Conservation (phyloP, 805 yeast genomes). For the Lachancea mirantina region DNA sequence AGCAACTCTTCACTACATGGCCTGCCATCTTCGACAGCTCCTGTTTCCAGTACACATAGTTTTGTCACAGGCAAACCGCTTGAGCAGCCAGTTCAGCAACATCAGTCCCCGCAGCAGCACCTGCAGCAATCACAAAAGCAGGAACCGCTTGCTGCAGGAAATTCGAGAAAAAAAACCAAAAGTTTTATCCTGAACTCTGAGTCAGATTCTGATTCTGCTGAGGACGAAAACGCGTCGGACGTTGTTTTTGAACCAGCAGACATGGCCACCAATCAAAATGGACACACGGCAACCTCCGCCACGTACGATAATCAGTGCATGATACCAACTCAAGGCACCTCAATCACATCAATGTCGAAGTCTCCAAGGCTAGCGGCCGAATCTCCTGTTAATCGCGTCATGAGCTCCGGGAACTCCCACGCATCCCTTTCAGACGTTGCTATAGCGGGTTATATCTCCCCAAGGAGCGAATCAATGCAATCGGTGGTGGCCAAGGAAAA, state of each 20-base stretch:
- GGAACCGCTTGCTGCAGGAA: not conserved
- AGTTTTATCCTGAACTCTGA: slow-evolving; percentile 29
- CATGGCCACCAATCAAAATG: not conserved
- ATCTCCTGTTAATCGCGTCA: slow-evolving; percentile 23
- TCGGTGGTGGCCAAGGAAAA: slow-evolving; percentile 20
- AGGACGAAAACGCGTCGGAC: slow-evolving; percentile 6
- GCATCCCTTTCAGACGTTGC: slow-evolving; percentile 47
- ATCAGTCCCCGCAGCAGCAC: slow-evolving; percentile 3
- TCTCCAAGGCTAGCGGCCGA: slow-evolving; percentile 4
- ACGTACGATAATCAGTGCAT: slow-evolving; percentile 4
- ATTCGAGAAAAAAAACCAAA: slow-evolving; percentile 18
- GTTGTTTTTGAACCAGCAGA: not conserved
- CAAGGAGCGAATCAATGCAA: slow-evolving; percentile 21
- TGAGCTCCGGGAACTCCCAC: slow-evolving; percentile 33
- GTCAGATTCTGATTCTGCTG: slow-evolving; percentile 22
- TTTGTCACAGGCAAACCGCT: slow-evolving; percentile 28
- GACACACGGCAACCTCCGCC: not conserved
- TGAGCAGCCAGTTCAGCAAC: slow-evolving; percentile 2
- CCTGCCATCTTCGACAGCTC: slow-evolving; percentile 11
- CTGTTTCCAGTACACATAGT: slow-evolving; percentile 19
- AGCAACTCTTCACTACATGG: slow-evolving; percentile 22
- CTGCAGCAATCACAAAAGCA: slow-evolving; percentile 9
- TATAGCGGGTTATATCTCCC: slow-evolving; percentile 35
- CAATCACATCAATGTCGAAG: slow-evolving; percentile 7
- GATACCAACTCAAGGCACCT: slow-evolving; percentile 7